Conservation (phyloP, 495 filamentous ascomycete genomes). For the Immersiella caudata region DNA sequence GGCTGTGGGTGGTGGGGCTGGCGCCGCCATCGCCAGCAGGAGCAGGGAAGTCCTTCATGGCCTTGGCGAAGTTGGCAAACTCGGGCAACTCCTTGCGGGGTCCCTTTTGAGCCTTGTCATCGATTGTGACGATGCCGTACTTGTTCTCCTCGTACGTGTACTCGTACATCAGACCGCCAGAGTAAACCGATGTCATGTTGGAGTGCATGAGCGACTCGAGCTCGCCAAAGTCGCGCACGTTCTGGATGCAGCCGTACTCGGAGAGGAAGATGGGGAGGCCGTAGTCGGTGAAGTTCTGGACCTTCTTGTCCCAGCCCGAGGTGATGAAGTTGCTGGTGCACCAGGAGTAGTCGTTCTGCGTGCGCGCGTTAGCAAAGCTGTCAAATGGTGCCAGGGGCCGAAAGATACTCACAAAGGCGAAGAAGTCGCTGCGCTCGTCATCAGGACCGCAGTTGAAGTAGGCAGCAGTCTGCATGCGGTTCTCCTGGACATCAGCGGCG, state of each 20-base stretch:
- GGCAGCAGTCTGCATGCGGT: constrained; percentile 84
- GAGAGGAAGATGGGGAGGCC: constrained; percentile 94
- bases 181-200: constrained; percentile 92
- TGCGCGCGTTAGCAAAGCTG: background rate
- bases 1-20: constrained; percentile 65
- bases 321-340: constrained; percentile 79
- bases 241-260: constrained; percentile 88
- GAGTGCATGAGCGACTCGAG: constrained; percentile 75
- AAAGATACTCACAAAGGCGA: constrained; percentile 67
- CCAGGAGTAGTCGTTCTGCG: constrained; percentile 94
- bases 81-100: constrained; percentile 39
- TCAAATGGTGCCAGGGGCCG: background rate
- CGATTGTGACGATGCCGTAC: constrained; percentile 81
- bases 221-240: constrained; percentile 80
- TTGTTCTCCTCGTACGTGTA: constrained; percentile 79
- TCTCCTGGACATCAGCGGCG: constrained; percentile 81
- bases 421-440: constrained; percentile 90
- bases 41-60: constrained; percentile 62
- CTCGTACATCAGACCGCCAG: constrained; percentile 95
- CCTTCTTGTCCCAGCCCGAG: constrained; percentile 91
- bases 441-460: constrained; percentile 97
- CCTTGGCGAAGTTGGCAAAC: constrained; percentile 67
- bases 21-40: constrained; percentile 78
- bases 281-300: constrained; percentile 85
- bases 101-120: constrained; percentile 48